Evolutionary conservation across 306 rosid species (phyloP), one percentile per base, ranked within the genome.

Genomic region (Corylus heterophylla): DNA sequence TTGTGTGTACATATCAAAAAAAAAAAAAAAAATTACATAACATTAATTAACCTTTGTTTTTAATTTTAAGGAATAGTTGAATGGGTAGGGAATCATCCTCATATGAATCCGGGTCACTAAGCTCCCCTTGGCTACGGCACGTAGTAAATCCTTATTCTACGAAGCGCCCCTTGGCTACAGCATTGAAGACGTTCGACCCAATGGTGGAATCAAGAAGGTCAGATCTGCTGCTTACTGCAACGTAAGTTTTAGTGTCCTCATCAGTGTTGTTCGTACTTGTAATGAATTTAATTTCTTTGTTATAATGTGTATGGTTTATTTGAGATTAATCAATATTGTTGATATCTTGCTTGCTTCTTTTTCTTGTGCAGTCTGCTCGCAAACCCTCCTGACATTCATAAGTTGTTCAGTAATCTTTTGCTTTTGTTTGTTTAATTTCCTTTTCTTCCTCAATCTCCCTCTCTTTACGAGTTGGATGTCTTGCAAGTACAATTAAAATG

Each of bases 151-250:
- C 74, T 86, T 83, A 35, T 83, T 81, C 58, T 95, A 91, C 88
- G 98, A 95, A 91, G 96, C 96, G 80, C 98, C 97, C 78, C 98
- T 95, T 48, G 98, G 84, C 42, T 92, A 92, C 88, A 91, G 85
- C 95, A 95, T 88, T 86, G 98, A 95, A 92, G 97, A 95, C 93
- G 77, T 95, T 69, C 88, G 98, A 52, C 98, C 98, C n/a, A 76
- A 88, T 90, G 97, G 97, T 88, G 98, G 98, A 87, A 91, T 92
- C 91, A 87, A 90, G 92, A 92, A 92, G 66, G 92, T 88, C 96
- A 78, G 93, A 95, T 87, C 98, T 7, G 92, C 98, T 95, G 98
- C 95, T 44, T 95, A 95, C 98, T 95, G 98, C 81, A 95, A 95
- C 96, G 98, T 94, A 66, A 79, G 89, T 17, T 39, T 54, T 39